A percentile compares a stretch with the other conserved stretches of the same genome.
phyloP scores from a whole-genome alignment of 73 alveolate genomes.

The Paramecium octaurelia region DNA sequence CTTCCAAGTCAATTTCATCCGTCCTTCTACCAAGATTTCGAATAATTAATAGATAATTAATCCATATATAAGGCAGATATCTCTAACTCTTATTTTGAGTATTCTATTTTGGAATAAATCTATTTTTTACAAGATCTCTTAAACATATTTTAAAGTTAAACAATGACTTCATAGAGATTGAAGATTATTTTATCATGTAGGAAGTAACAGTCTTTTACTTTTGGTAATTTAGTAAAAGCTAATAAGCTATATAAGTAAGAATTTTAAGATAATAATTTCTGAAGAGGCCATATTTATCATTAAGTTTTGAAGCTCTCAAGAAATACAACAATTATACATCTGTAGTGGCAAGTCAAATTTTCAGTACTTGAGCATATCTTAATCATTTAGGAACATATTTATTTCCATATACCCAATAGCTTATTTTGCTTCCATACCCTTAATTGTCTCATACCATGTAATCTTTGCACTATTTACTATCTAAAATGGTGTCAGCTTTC shows the following conservation, averaged over 20 bases:
- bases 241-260: background rate
- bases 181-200: background rate
- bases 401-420: slow-evolving; percentile 89
- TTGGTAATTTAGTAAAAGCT: slow-evolving; percentile 28
- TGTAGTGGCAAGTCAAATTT: slow-evolving; percentile 95
- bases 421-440: slow-evolving; percentile 85
- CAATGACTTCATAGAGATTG: background rate
- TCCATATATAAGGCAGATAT: background rate
- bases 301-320: slow-evolving; percentile 65
- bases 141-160: background rate
- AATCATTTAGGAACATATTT: slow-evolving; percentile 71
- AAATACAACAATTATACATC: slow-evolving; percentile 77
- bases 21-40: background rate
- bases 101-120: background rate
- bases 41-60: background rate
- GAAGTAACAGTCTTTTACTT: background rate
- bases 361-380: slow-evolving; percentile 84
- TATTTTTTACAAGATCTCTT: background rate
- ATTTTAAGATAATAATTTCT: background rate
- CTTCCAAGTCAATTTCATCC: background rate
- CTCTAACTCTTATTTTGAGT: slow-evolving; percentile 8
- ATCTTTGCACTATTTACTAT: slow-evolving; percentile 86
- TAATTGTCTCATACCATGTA: slow-evolving; percentile 59
- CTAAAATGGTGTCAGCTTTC: slow-evolving; percentile 79
- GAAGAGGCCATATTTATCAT: background rate